Base-by-base conservation (phyloP, 371 early-diverging fungal genomes). In the Nematocida sp. region DNA sequence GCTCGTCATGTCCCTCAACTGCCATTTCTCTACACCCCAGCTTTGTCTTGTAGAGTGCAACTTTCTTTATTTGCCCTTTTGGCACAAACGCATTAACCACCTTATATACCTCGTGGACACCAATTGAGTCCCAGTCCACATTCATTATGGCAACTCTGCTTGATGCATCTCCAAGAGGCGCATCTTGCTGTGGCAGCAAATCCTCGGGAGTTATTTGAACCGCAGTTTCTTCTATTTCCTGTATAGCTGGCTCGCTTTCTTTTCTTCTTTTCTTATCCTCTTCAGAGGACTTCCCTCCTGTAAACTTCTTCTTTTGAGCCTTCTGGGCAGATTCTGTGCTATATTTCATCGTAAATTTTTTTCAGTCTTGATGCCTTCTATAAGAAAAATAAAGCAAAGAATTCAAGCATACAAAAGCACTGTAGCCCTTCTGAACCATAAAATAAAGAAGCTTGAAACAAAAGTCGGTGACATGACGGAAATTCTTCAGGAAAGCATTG, bases 101-200 rank as follows among this genome's bases (percentile, higher is more conserved):
- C 66, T 92, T 92, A 80, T 90, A 90, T 78, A 97, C 86, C 85
- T 96, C 97, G 0, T 88, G 85, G 0, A 95, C 91, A 82, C 89
- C 91, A 66, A 94, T 88, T 62, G 94, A 90, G 82, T 94, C 94
- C 97, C 97, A 95, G 87, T 97, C 97, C 90, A 97, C 86, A 83
- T 95, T 95, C 23, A 97, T 92, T 20, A 91, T 90, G 13, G 95
- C 96, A 66, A 97, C 89, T 33, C 97, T 89, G 33, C 87, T 86
- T 0, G 95, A 33, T 64, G 92, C 92, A 4, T 93, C 94, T 46
- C 94, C 94, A 47, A 87, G 87, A 3, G 92, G 91, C 50, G 93
- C 89, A 61, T 89, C 84, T 66, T 85, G 83, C 55, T 55, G 33
- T 7, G 42, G 58, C n/a, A 70, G 42, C 15, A 69, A 18, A 20